Conservation (phyloP, 2,329 filamentous ascomycete species). For the Ascochyta pisi region DNA sequence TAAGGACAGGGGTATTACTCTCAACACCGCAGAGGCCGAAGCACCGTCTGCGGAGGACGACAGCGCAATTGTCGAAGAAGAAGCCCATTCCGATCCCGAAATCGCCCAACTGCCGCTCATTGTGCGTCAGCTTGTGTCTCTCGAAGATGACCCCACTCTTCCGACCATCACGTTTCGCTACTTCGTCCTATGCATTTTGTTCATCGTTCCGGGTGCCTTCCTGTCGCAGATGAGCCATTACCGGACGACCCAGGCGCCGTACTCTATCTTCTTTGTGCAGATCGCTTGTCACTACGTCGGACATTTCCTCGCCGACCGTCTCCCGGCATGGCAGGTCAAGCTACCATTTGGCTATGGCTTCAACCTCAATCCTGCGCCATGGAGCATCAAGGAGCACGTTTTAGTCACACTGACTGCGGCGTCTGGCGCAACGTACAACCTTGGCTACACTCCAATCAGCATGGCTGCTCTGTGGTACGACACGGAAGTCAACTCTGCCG, state of each 20-base stretch:
- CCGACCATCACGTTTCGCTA: conserved; percentile 67
- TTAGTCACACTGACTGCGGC: conserved; percentile 58
- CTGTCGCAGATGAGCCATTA: conserved; percentile 64
- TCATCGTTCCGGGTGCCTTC: conserved; percentile 65
- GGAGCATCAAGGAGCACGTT: conserved; percentile 64
- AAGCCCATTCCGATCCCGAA: conserved; percentile 34
- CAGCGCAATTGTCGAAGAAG: conserved; percentile 20
- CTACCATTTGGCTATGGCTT: conserved; percentile 59
- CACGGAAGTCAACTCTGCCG: conserved; percentile 59
- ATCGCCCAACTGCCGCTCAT: conserved; percentile 59
- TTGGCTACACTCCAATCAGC: conserved; percentile 58
- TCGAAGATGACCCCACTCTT: conserved; percentile 63
- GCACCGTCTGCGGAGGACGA: conserved; percentile 11
- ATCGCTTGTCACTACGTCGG: conserved; percentile 64
- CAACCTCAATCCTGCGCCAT: conserved; percentile 63
- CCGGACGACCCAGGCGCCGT: conserved; percentile 64
- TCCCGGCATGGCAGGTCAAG: conserved; percentile 57
- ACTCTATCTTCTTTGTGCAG: conserved; percentile 68
- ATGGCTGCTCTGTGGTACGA: conserved; percentile 66
- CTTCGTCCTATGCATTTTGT: conserved; percentile 62
- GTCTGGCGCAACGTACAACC: conserved; percentile 42
- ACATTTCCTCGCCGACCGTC: conserved; percentile 58
- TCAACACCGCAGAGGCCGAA: conserved; percentile 9
- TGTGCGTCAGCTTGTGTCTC: conserved; percentile 64
- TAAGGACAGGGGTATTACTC: conserved; percentile 2